phyloP scores from a whole-genome alignment of 2,329 filamentous ascomycete species.

The Aspergillus sojae region DNA sequence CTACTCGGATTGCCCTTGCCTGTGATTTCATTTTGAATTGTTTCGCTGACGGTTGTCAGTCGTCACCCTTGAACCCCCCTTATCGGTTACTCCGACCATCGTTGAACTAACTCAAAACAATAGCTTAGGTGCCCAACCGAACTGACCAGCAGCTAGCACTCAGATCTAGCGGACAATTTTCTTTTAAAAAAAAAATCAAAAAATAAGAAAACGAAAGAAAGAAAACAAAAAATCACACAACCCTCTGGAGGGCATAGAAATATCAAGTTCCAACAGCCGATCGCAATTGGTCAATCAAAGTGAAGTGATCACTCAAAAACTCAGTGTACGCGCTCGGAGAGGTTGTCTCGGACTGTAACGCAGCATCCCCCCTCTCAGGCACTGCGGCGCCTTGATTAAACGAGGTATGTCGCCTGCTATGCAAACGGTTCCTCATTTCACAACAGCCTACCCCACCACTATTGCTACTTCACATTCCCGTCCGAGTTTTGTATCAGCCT shows the following conservation, averaged over 20 bases:
- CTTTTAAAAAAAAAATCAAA: not conserved
- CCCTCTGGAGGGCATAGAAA: conserved; percentile 27
- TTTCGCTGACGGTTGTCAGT: conserved; percentile 16
- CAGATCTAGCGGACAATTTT: conserved; percentile 15
- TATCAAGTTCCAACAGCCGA: conserved; percentile 24
- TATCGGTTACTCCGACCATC: conserved; percentile 19
- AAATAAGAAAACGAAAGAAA: conserved; percentile 10
- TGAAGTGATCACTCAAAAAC: conserved; percentile 17
- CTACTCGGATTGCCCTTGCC: conserved; percentile 14
- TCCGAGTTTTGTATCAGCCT: conserved; percentile 52
- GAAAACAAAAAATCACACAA: conserved; percentile 14
- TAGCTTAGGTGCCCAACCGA: conserved; percentile 23
- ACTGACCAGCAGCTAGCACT: conserved; percentile 13
- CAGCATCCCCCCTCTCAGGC: conserved; percentile 20
- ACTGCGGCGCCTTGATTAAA: conserved; percentile 26
- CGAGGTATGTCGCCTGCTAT: conserved; percentile 65
- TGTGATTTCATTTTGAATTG: conserved; percentile 19
- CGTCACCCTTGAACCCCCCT: conserved; percentile 16
- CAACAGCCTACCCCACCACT: conserved; percentile 45
- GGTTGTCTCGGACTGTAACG: conserved; percentile 28
- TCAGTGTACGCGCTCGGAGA: conserved; percentile 21
- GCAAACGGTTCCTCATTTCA: conserved; percentile 61
- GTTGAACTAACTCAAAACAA: conserved; percentile 19
- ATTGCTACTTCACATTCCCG: conserved; percentile 20
- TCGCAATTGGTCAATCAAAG: conserved; percentile 26